Evolutionary conservation across 2,329 filamentous ascomycete genomes (phyloP).

Genomic region (Penicillium hordei): DNA sequence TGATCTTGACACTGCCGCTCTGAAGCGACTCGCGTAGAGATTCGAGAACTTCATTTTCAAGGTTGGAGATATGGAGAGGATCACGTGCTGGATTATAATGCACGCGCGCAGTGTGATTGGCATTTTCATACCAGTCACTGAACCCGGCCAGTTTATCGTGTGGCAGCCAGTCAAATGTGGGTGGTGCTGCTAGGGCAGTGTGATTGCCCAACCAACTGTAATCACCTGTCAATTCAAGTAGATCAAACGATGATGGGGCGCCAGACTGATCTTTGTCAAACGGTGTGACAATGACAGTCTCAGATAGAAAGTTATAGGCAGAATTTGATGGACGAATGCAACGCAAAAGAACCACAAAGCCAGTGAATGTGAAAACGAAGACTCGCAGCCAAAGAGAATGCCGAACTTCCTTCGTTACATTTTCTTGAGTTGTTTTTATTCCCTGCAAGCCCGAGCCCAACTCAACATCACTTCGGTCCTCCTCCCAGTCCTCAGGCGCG

Average conservation of each 20-base stretch:
- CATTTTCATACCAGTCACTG: slow-evolving; percentile 24
- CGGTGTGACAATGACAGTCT: slow-evolving; percentile 23
- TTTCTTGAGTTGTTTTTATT: not conserved
- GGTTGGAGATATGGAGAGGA: slow-evolving; percentile 45
- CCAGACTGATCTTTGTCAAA: slow-evolving; percentile 18
- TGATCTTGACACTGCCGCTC: slow-evolving; percentile 34
- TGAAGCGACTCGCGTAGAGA: slow-evolving; percentile 21
- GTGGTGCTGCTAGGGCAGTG: slow-evolving; percentile 19
- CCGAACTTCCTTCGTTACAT: not conserved
- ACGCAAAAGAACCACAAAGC: slow-evolving; percentile 12
- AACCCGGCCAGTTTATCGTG: slow-evolving; percentile 18
- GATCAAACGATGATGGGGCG: slow-evolving; percentile 11
- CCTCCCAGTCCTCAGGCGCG: slow-evolving; percentile 16
- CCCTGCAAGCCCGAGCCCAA: not conserved
- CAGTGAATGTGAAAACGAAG: slow-evolving; percentile 2
- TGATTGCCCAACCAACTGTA: slow-evolving; percentile 25
- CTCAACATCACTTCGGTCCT: slow-evolving; percentile 9
- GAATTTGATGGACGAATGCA: slow-evolving; percentile 17
- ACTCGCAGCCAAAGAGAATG: slow-evolving; percentile 7
- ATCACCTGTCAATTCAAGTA: slow-evolving; percentile 18
- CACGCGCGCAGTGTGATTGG: slow-evolving; percentile 4
- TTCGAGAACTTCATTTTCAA: slow-evolving; percentile 33
- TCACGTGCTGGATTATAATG: slow-evolving; percentile 41
- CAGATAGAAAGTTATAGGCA: slow-evolving; percentile 22
- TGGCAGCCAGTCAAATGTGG: slow-evolving; percentile 24